A percentile compares a stretch with the other conserved stretches of the same genome.
phyloP scores from a whole-genome alignment of 1,284 basidiomycete genomes.

The Puccinia horiana region DNA sequence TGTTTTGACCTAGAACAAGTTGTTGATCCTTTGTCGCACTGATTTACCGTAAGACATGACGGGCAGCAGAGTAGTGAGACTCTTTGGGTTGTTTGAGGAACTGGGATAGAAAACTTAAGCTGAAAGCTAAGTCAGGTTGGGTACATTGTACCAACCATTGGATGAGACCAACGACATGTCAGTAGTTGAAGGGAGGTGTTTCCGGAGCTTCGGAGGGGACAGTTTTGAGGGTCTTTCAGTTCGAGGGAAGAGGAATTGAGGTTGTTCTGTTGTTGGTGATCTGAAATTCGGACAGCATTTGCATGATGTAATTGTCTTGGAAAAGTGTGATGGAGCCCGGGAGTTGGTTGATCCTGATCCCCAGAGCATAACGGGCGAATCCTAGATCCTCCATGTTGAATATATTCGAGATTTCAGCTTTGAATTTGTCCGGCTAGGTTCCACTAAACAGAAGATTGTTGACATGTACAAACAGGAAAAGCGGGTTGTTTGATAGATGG shows the following conservation, averaged over 20 bases:
- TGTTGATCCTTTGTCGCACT: too few species aligned
- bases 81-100: neutral
- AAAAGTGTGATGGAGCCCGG: neutral
- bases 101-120: neutral
- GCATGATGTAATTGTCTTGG: neutral
- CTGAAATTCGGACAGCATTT: neutral
- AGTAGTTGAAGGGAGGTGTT: neutral
- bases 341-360: neutral
- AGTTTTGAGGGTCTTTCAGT: too few species aligned
- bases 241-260: neutral
- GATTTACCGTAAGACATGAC: neutral
- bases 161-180: neutral
- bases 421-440: neutral
- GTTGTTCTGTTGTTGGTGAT: neutral
- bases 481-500: neutral
- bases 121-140: neutral
- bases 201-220: neutral
- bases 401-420: neutral
- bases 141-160: neutral
- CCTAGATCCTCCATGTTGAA: constrained; percentile 4
- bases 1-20: too few species aligned
- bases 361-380: neutral
- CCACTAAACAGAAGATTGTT: too few species aligned
- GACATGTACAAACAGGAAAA: constrained; percentile 9
- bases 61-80: too few species aligned